Evolutionary conservation across 2,329 filamentous ascomycete species (phyloP).

Genomic region (Harringtonia lauricola): DNA sequence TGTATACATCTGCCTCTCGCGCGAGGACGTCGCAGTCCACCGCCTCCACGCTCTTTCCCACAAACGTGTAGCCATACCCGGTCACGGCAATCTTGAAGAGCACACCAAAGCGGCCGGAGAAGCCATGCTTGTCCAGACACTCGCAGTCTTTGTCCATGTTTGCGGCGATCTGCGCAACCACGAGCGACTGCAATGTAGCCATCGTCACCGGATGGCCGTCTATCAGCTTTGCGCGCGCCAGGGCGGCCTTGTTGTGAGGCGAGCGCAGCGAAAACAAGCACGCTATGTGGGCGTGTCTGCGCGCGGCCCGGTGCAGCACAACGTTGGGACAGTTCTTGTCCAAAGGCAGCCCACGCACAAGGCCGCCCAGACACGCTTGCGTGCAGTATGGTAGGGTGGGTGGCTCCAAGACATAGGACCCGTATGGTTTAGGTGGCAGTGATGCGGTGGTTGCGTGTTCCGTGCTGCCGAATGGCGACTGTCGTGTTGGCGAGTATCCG

Average conservation of each 20-base stretch:
- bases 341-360: background rate
- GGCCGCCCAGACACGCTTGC: slow-evolving; percentile 1
- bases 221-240: background rate
- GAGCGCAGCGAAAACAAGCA: too few relatives aligned
- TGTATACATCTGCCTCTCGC: slow-evolving; percentile 4
- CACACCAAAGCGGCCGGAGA: background rate
- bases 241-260: too few relatives aligned
- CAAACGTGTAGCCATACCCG: slow-evolving; percentile 11
- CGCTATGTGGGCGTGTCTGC: too few relatives aligned
- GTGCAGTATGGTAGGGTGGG: slow-evolving; percentile 3
- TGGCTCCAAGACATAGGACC: background rate
- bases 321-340: slow-evolving; percentile 1
- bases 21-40: background rate
- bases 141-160: slow-evolving; percentile 2
- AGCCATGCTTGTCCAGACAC: background rate
- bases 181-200: background rate
- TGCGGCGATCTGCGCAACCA: background rate
- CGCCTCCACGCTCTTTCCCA: slow-evolving; percentile 6
- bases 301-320: background rate
- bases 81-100: slow-evolving; percentile 9
- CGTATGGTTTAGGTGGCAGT: background rate
- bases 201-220: background rate
- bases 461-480: too few relatives aligned
- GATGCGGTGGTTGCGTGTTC: background rate
- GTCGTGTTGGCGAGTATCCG: background rate